Base-by-base conservation (phyloP, 2,329 filamentous ascomycete genomes). In the Lasiodiplodia sp. region DNA sequence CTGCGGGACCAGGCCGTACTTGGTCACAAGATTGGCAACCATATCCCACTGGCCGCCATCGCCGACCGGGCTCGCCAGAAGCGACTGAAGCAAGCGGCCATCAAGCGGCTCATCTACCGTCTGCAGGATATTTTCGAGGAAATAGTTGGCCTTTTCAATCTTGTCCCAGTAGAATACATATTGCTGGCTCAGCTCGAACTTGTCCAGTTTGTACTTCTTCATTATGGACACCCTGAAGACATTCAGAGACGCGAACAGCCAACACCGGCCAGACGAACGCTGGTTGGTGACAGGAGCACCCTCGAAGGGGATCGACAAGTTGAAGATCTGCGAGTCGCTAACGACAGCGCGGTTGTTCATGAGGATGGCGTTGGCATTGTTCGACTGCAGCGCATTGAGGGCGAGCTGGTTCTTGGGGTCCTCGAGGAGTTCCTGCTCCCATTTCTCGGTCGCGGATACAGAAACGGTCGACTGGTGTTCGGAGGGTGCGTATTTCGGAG, bases 81-180 rank as follows among this genome's bases (percentile, higher is more conserved):
- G 81, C 4, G 86, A 86, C 77, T 94, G 90, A 3, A 97, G 85
- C 4, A 96, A 81, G 11, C 94, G 83, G 25, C 89, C 86, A 72
- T 94, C 92, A 1, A 96, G 84, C 40, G 90, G 88, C 73, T 93
- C 86, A 64, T 84, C 83, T 0, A 88, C 86, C 0, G 93, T 96
- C 71, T 92, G 89, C 67, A 97, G 87, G 70, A 95, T 88, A 75
- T 92, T 91, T 80, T 96, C 93, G 21, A 97, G 86, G 82, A 96
- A 97, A 83, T 88, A 97, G 79, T 97, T 97, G 10, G 91, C 86
- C 80, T 97, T 97, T 80, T 97, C 94, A 23, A 97, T 87, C 82
- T 97, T 97, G 79, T 97, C 94, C 91, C 92, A 96, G 85, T 93
- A 97, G 82, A 95, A 97, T 4, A 97, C 86, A 75, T 96, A 96